Evolutionary conservation across 2,329 filamentous ascomycete genomes (phyloP).

Genomic region (Cytospora piceae): DNA sequence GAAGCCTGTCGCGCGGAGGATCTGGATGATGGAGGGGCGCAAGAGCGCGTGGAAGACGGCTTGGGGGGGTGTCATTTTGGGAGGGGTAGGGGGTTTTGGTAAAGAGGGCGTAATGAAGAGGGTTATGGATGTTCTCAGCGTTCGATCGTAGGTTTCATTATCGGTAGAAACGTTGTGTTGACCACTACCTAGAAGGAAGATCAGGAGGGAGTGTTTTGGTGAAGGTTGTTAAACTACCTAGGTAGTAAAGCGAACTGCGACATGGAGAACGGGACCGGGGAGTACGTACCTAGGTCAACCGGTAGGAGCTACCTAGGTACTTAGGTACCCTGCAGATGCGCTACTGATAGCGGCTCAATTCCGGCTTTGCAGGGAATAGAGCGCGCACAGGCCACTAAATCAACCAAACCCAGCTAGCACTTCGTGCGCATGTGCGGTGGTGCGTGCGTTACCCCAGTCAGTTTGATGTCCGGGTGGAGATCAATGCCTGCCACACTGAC

Average conservation of each 20-base stretch:
- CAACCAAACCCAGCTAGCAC: not conserved
- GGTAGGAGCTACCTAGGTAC: not conserved
- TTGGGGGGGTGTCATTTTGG: slow-evolving; percentile 49
- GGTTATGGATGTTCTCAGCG: not conserved
- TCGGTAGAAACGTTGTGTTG: not conserved
- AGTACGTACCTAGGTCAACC: too few relatives aligned
- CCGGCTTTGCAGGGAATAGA: slow-evolving; percentile 10
- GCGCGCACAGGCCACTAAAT: not conserved
- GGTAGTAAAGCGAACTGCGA: not conserved
- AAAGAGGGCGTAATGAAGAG: not conserved
- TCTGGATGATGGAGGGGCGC: slow-evolving; percentile 85
- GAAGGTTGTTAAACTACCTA: not conserved
- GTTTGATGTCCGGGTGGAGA: not conserved
- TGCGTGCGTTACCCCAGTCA: not conserved
- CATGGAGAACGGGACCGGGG: too few relatives aligned
- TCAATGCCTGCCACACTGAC: not conserved
- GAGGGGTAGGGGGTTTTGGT: not conserved
- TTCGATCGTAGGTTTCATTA: not conserved
- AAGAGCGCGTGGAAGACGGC: slow-evolving; percentile 74
- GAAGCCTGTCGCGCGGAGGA: slow-evolving; percentile 89
- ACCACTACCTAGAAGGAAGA: not conserved
- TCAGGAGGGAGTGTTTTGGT: not conserved
- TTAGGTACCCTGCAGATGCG: slow-evolving; percentile 2
- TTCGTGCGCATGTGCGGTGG: not conserved
- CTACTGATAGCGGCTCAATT: slow-evolving; percentile 7